These are phyloP conservation scores for Dorcoceras hygrometricum DNA, from an alignment of 257 asterid species.

Conservation along the genomic window DNA sequence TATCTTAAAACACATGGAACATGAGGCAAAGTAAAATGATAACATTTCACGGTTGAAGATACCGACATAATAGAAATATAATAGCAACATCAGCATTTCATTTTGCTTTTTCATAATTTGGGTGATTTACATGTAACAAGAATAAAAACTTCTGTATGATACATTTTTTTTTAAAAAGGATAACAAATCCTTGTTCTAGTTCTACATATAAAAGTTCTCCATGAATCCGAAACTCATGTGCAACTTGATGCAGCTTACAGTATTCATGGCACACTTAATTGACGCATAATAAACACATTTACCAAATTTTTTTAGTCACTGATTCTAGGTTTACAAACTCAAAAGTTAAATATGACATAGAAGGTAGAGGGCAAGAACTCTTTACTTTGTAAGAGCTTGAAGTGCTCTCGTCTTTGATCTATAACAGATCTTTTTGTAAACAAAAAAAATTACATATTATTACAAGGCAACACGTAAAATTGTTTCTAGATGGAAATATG, in stretches of 20 bases:
- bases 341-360: neutral
- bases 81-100: neutral
- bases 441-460: neutral
- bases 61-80: neutral
- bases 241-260: neutral
- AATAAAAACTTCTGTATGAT: neutral
- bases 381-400: neutral
- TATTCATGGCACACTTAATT: neutral
- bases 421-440: slow-evolving; percentile 4
- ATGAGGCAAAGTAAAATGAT: neutral
- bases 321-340: neutral
- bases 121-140: neutral
- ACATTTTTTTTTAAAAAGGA: no score
- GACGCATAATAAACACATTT: neutral
- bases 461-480: slow-evolving; percentile 6
- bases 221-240: neutral
- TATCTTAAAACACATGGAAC: neutral
- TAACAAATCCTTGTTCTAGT: neutral
- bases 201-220: neutral
- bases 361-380: no score
- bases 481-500: slow-evolving; percentile 11
- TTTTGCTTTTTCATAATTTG: neutral
- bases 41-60: neutral
- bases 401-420: slow-evolving; percentile 1
- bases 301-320: neutral